Evolutionary conservation across 2,329 filamentous ascomycete species (phyloP), one percentile per base, ranked within the genome.

Genomic region (Hymenoscyphus scutula): DNA sequence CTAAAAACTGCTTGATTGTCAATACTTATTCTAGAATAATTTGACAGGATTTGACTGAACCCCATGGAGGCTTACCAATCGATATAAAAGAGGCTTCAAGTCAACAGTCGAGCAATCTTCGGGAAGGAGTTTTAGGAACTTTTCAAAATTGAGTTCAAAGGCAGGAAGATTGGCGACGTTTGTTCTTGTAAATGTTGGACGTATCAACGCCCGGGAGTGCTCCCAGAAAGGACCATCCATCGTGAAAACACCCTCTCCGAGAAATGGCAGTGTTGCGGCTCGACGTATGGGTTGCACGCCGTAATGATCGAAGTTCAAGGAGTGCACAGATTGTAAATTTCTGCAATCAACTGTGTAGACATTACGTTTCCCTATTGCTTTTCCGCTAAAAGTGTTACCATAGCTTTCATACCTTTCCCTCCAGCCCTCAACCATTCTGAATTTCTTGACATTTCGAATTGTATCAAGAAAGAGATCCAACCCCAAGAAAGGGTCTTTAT

Each of bases 141-240:
- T 56, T 25, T 58, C 19, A 3, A 64, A 23, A 72, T 92, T 89
- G 25, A 80, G 77, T 71, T 92, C 89, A 66, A 90, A 87, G 60
- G 87, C 84, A 37, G 85, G 79, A 27, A 92, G 77, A 71, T 92
- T 88, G 37, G 86, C 85, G 48, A 83, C 76, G 71, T 83, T 79
- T 62, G 81, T 78, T 3, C 79, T 74, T 25, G 79, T 76, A 64
- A 84, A 84, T 64, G 80, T 77, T 0, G 83, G 83, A 8, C 82
- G 76, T 34, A 86, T 76, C 71, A 84, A 75, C 5, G 78, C 75
- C 8, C 66, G 38, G 0, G 61, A 67, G 48, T 64, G 63, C 23
- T 63, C 53, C 66, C 66, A 68, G 30, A 56, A 32, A 30, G 53
- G 38, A 25, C 65, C 66, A 41, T 67, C 65, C 32, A 58, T 53